Evolutionary conservation across 2,329 filamentous ascomycete genomes (phyloP), one percentile per base, ranked within the genome.

Genomic region (Exophiala bonariae): DNA sequence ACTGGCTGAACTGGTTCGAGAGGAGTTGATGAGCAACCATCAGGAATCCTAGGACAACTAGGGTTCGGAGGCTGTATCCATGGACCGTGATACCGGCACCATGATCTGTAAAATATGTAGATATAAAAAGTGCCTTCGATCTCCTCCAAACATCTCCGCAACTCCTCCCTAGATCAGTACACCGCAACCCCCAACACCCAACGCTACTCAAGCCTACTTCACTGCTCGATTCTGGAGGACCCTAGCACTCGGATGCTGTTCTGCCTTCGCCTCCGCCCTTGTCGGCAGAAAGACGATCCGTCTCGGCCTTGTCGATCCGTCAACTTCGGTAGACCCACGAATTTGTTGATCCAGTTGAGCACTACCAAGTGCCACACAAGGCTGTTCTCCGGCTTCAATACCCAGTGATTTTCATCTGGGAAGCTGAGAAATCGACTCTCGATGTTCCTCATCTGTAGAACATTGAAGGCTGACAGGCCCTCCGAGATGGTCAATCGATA

Each of bases 351-450:
- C 82, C 87, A 96, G 46, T 81, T 81, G 22, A 96, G 63, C 13
- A 97, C 90, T 48, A 89, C 87, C 46, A 80, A 80, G 62, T 97
- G 90, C 93, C 93, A 97, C 16, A 95, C 78, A 14, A 96, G 72
- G 3, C 84, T 87, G 66, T 97, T 97, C 69, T 96, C 92, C 0
- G 86, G 88, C 65, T 96, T 95, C 44, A 96, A 63, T 3, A 96
- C 90, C 89, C 89, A 86, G 59, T 87, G 84, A 41, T 83, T 82
- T 66, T 89, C 86, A 61, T 88, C 89, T 0, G 89, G 87, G 63
- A 95, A 96, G 16, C 83, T 85, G 56, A 95, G 63, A 55, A 95
- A 81, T 56, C 85, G 83, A 65, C 87, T 93, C 16, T 87, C 83
- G 1, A 95, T 78, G 0, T 82, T 82, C 42, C 79, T 79, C 18